Evolutionary conservation across 164 flowering plant genomes (phyloP), one percentile per base, ranked within the genome.

Genomic region (Platanus orientalis): DNA sequence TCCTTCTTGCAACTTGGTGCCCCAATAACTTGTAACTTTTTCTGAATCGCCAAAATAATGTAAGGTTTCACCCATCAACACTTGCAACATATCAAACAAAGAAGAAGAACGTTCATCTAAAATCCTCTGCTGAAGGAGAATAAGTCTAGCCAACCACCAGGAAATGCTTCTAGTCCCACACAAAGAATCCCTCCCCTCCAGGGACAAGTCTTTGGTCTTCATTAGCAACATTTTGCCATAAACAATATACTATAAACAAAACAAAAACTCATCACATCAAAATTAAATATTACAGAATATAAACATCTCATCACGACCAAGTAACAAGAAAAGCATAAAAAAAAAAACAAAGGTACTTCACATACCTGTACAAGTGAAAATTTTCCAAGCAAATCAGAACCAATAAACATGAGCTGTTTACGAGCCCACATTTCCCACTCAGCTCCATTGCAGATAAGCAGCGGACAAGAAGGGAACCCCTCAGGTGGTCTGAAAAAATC

Each of bases 351-450:
- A 26, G 6, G 30, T 11, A 23, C 20, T 26, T 25, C 29, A 52
- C 11, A 44, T 76, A 88, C 98, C 95, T 90, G 95, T 60, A 87
- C 69, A 67, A 77, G 67, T 7, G 81, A 78, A 49, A 84, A 79
- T 64, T 80, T 91, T 9, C 89, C 97, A 17, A 73, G 69, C 83
- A 91, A 80, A 63, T 82, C 89, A 42, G 92, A 89, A 47, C 97
- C 95, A 53, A 74, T 76, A 27, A 85, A 75, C 84, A 83, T 86
- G 36, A 94, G 80, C 70, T 91, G 90, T 63, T 69, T 70, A 3
- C 82, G 69, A 1, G 98, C 96, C 95, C 96, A 91, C 32, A 63
- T 69, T 13, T 91, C 92, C 95, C 96, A 94, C 63, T 83, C 81
- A 55, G 30, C 65, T 40, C 72, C 71, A 30, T 59, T 63, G 11